Percentiles rank a stretch among this genome's conserved stretches.
phyloP scores from a whole-genome alignment of 2,329 filamentous ascomycete species.

The Biscogniauxia mediterranea region DNA sequence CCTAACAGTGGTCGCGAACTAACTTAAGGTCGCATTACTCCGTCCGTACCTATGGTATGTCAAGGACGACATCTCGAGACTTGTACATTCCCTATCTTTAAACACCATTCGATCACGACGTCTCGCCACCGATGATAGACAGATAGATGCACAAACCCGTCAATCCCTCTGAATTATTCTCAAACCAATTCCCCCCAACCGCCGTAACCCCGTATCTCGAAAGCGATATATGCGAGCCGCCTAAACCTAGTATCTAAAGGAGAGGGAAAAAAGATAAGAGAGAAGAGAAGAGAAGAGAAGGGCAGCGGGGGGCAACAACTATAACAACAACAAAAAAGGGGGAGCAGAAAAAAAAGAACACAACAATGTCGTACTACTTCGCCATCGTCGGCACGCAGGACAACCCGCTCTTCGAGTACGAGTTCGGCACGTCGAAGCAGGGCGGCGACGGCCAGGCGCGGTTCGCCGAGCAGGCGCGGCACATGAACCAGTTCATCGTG shows the following conservation, averaged over 20 bases:
- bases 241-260: not conserved
- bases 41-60: no score
- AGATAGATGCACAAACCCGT: not conserved
- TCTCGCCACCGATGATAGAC: not conserved
- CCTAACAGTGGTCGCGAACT: no score
- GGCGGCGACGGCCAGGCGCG: constrained; percentile 89
- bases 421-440: constrained; percentile 94
- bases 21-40: no score
- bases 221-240: not conserved
- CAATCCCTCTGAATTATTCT: not conserved
- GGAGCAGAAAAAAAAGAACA: constrained; percentile 15
- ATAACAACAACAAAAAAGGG: no score
- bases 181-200: no score
- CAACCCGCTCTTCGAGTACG: constrained; percentile 93
- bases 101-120: not conserved
- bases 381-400: constrained; percentile 93
- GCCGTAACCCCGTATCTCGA: not conserved
- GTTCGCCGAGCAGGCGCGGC: constrained; percentile 83
- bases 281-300: constrained; percentile 26
- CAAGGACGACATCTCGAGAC: no score
- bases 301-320: no score
- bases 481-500: constrained; percentile 96
- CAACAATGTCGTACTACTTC: constrained; percentile 93
- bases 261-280: constrained; percentile 27
- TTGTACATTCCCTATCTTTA: no score